Base-by-base conservation (phyloP, 306 rosid species). In the Alnus glutinosa region DNA sequence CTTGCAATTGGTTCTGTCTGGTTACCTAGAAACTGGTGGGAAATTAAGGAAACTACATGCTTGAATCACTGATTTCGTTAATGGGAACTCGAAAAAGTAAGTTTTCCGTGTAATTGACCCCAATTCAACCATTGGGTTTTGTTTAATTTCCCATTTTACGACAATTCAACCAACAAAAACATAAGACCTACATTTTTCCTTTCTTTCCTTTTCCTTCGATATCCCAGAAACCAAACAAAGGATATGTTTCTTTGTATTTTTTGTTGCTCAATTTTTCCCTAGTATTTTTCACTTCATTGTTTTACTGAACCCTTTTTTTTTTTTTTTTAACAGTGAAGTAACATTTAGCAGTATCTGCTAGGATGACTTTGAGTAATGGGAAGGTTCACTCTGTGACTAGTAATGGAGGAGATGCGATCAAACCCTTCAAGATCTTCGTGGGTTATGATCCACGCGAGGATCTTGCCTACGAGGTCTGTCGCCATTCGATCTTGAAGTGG, bases 381-480 rank as follows among this genome's bases (percentile, higher is more conserved):
- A 80, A 78, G 15, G 50, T 36, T 75, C 78, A 73, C 37, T 36
- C 86, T 36, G 49, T 74, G 55, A 51, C 46, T 71, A 14, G 73
- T 16, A 59, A 77, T 64, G 92, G 83, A 46, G 79, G 39, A 55
- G 76, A 51, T 55, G 76, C 10, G 61, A 81, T 77, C 72, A 82
- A 75, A 32, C 72, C 87, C 47, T 90, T 90, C 76, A 90, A 71
- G 87, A 85, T 90, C 89, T 90, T 86, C 34, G 92, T 90, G 10
- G 94, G 94, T 14, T 90, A 90, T 72, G 94, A 90, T 64, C 84
- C 88, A 9, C 79, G 71, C 1, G 94, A 90, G 82, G 94, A 90
- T 74, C 71, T 86, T 75, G 94, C 94, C 2, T 90, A 28, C 71
- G 79, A 88, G 86, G 92, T 90, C 32, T 90, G 94, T 64, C 84